Base-by-base conservation (phyloP, 163 green algal genomes). In the Scenedesmus sp. region DNA sequence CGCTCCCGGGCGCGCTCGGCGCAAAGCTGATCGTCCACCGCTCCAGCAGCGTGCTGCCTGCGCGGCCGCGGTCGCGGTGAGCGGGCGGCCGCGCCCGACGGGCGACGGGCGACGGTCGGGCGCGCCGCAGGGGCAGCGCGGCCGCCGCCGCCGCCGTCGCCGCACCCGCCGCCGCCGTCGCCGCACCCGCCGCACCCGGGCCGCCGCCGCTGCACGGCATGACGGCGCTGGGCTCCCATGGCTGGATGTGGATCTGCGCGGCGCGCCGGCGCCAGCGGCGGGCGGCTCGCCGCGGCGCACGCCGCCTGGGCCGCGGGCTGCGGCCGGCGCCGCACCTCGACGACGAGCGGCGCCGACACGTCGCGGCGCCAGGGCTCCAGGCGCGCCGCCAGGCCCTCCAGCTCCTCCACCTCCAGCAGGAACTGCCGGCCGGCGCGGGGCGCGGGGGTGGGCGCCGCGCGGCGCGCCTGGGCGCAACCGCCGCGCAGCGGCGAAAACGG, bases 401-500 rank as follows among this genome's bases (percentile, higher is more conserved):
- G 54, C 65, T 95, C 91, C 2, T 90, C 84, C 6, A 94, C 29
- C 69, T 95, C 86, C 31, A 95, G 44, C 20, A 93, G 88, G 67
- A 95, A 95, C 91, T 95, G 86, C 70, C n/a, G 22, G n/a, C 5
- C 17, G 11, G 57, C 57, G 4, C 5, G 5, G 10, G 53, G 9
- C 5, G 53, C 53, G 5, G 53, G n/a, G n/a, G n/a, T n/a, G n/a
- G n/a, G n/a, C n/a, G n/a, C n/a, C n/a, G n/a, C n/a, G n/a, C n/a
- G n/a, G n/a, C n/a, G n/a, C n/a, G n/a, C n/a, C n/a, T n/a, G n/a
- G n/a, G n/a, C n/a, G n/a, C n/a, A n/a, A n/a, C n/a, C n/a, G n/a
- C n/a, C n/a, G n/a, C n/a, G 14, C 14, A 5, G 7, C 57, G 42
- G 28, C 29, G 13, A 6, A 14, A 4, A 20, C 28, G 14, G 57